Conservation (phyloP, 139 green algal species). For the Parachlorella kessleri region DNA sequence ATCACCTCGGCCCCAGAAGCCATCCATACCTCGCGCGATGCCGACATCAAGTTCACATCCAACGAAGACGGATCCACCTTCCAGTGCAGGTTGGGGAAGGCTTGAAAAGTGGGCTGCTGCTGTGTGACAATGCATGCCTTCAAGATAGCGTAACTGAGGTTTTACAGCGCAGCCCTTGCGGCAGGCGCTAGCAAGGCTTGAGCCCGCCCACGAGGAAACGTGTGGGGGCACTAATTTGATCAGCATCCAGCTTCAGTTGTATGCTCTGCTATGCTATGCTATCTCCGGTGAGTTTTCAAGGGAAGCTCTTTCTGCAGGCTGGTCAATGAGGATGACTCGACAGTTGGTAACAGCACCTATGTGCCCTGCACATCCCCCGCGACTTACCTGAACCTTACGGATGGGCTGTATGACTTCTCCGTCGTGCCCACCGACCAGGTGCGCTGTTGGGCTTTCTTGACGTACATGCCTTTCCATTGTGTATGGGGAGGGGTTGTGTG, state of each 20-base stretch:
- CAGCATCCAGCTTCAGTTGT: too few relatives aligned
- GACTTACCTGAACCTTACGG: conserved; percentile 18
- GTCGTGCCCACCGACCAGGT: conserved; percentile 14
- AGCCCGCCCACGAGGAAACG: background rate
- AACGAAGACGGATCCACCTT: conserved; percentile 26
- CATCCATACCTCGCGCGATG: background rate
- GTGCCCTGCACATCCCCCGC: conserved; percentile 15
- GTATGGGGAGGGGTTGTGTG: too few relatives aligned
- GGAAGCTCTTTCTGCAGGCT: conserved; percentile 8
- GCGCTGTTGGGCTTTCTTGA: too few relatives aligned
- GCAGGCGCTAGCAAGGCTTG: background rate
- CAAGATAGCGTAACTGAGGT: background rate
- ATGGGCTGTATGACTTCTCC: conserved; percentile 27
- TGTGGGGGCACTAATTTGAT: background rate
- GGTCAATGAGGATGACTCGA: background rate
- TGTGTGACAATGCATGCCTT: background rate
- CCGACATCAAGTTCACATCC: conserved; percentile 8
- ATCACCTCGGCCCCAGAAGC: conserved; percentile 14
- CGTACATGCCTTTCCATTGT: too few relatives aligned
- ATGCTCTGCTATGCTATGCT: background rate
- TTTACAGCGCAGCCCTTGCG: background rate
- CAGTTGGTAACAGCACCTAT: background rate
- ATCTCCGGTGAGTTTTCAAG: background rate
- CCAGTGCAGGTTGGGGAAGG: conserved; percentile 25
- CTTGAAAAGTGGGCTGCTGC: background rate